A percentile compares a stretch with the other conserved stretches of the same genome.
These are phyloP conservation scores for Pleurotus giganteus DNA, from an alignment of 768 basidiomycete genomes.

Conservation along the genomic window DNA sequence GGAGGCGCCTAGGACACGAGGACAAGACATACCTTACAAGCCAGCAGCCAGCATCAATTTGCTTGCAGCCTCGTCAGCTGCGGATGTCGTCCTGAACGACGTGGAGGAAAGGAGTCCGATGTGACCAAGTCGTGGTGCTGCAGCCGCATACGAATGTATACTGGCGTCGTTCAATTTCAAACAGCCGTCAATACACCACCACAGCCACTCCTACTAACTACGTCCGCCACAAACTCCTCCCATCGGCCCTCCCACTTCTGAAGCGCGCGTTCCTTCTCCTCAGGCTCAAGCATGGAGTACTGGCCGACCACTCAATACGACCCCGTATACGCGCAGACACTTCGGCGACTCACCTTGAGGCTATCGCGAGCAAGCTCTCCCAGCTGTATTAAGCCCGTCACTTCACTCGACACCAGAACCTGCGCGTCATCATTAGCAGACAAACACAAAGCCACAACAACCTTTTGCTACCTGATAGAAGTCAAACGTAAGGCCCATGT, in stretches of 20 bases:
- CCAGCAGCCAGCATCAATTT: neutral
- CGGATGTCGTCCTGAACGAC: too few species aligned
- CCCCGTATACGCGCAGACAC: neutral
- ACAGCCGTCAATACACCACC: constrained; percentile 7
- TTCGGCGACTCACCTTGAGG: constrained; percentile 40
- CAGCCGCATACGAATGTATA: neutral
- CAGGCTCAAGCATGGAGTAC: constrained; percentile 49
- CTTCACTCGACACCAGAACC: constrained; percentile 69
- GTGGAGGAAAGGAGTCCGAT: neutral
- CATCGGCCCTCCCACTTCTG: constrained; percentile 46
- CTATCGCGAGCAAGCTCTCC: constrained; percentile 66
- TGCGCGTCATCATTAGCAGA: constrained; percentile 15
- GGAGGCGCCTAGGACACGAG: constrained; percentile 28
- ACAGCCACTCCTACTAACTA: constrained; percentile 5
- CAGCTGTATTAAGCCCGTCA: constrained; percentile 62
- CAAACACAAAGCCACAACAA: neutral
- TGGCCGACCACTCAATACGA: constrained; percentile 26
- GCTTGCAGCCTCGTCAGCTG: neutral
- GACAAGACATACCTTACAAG: constrained; percentile 30
- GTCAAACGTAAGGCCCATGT: constrained; percentile 76
- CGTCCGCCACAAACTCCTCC: constrained; percentile 39
- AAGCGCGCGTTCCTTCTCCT: constrained; percentile 45
- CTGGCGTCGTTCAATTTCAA: neutral
- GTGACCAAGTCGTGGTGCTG: neutral
- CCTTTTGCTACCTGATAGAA: constrained; percentile 59